These are phyloP conservation scores for Aspergillus leporis DNA, from an alignment of 495 filamentous ascomycete genomes.

Conservation along the genomic window DNA sequence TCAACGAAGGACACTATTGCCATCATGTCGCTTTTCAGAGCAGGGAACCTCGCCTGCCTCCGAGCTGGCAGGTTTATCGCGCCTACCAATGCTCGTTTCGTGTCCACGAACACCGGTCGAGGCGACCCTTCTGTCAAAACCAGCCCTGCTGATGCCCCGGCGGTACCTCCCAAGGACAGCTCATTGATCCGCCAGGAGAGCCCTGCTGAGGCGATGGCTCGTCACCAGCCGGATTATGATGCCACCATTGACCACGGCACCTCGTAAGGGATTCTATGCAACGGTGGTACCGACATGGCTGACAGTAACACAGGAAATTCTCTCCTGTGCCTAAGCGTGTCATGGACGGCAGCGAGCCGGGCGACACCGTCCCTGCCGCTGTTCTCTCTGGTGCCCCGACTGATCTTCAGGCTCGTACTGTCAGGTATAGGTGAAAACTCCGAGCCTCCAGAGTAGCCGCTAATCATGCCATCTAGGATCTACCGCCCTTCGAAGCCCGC, in stretches of 20 bases:
- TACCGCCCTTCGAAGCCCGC: constrained; percentile 87
- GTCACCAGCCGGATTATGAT: constrained; percentile 77
- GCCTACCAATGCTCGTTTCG: constrained; percentile 40
- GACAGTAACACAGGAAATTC: constrained; percentile 62
- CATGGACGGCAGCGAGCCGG: constrained; percentile 88
- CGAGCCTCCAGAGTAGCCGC: constrained; percentile 16
- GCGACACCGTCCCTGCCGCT: constrained; percentile 71
- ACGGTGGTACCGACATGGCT: constrained; percentile 18
- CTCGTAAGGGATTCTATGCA: constrained; percentile 58
- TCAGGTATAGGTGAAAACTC: constrained; percentile 61
- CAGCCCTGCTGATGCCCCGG: constrained; percentile 44
- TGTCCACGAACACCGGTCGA: constrained; percentile 29
- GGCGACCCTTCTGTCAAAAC: constrained; percentile 36
- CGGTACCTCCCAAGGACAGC: constrained; percentile 36
- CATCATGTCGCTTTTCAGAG: constrained; percentile 50
- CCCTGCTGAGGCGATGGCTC: constrained; percentile 50
- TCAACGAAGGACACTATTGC: constrained; percentile 20
- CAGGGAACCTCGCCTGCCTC: constrained; percentile 39
- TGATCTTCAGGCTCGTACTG: constrained; percentile 88
- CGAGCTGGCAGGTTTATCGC: constrained; percentile 34
- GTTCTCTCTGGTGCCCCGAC: constrained; percentile 90
- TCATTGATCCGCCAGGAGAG: constrained; percentile 55
- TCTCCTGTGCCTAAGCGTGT: constrained; percentile 85
- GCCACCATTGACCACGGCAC: constrained; percentile 76
- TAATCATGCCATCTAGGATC: constrained; percentile 61